Percentiles rank a stretch among this genome's conserved stretches.
Conservation (phyloP, 768 basidiomycete species). For the Tulasnella sp. region DNA sequence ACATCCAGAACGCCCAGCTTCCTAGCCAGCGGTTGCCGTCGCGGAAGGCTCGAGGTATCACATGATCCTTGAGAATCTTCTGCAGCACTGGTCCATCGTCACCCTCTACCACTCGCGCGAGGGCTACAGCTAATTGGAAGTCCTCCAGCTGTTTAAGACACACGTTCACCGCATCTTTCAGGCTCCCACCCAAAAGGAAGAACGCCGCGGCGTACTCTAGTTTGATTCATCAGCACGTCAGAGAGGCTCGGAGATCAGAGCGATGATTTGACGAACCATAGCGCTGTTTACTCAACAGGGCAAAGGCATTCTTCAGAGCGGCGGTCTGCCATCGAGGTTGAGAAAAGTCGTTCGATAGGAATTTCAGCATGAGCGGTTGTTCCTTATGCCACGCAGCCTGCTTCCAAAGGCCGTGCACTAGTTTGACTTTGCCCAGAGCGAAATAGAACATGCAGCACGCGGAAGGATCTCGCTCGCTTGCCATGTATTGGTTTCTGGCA, state of each 20-base stretch:
- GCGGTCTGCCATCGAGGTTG: conserved; percentile 80
- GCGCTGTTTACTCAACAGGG: conserved; percentile 77
- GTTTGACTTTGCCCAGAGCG: conserved; percentile 80
- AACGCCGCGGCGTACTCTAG: conserved; percentile 97
- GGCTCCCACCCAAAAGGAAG: conserved; percentile 79
- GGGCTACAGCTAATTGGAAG: conserved; percentile 78
- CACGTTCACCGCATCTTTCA: conserved; percentile 87
- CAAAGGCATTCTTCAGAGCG: conserved; percentile 93
- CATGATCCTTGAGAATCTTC: conserved; percentile 56
- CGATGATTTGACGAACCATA: conserved; percentile 51
- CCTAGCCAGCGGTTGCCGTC: conserved; percentile 88
- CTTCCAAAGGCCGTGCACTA: conserved; percentile 92
- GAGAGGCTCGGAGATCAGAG: background rate
- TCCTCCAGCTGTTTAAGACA: conserved; percentile 81
- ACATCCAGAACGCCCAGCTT: conserved; percentile 93
- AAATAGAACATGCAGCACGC: conserved; percentile 89
- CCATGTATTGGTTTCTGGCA: conserved; percentile 88
- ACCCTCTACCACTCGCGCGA: conserved; percentile 77
- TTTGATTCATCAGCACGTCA: background rate
- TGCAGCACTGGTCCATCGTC: conserved; percentile 69
- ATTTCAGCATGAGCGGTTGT: conserved; percentile 79
- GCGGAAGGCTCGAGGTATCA: conserved; percentile 74
- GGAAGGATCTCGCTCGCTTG: conserved; percentile 81
- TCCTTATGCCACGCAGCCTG: conserved; percentile 93
- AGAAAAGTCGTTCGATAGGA: conserved; percentile 81